Base-by-base conservation (phyloP, 2,329 filamentous ascomycete genomes). In the Pseudogymnoascus sp. region DNA sequence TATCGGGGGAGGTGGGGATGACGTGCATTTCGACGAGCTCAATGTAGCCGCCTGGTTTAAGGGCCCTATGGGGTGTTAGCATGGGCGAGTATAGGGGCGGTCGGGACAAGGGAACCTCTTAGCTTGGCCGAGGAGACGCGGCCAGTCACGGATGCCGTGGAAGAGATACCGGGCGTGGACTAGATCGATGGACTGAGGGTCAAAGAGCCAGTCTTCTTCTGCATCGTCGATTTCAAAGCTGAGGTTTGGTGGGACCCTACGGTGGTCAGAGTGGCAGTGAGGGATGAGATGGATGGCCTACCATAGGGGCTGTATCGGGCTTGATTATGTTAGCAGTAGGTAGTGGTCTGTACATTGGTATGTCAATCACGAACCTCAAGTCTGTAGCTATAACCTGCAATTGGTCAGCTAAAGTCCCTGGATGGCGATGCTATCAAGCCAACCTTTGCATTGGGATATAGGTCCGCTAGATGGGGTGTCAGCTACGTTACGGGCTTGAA, bases 191-290 rank as follows among this genome's bases (percentile, higher is more conserved):
- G 77, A 70, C 1, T 72, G 25, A 25, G 43, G 67, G 62, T 76
- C 77, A 2, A 22, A 54, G 28, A 76, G 69, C 79, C 79, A 82
- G 5, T 75, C 70, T 61, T 77, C 72, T 65, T 80, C 76, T 12
- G 77, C 72, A 64, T 81, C 79, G 63, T 81, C 78, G 12, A 81
- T 72, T 54, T 79, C 68, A 67, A 81, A 81, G 16, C 72, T 72
- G 28, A 79, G 71, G 63, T 81, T 81, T 16, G 77, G 75, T 22
- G 79, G 79, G 3, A 80, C 74, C 43, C 43, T 54, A n/a, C n/a
- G 47, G 1, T 32, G 47, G 28, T 54, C 32, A 54, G 28, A 14
- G 1, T 4, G 28, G 28, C 1, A 9, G 28, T 7, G 47, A 11
- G 25, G 5, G 25, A 32, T 25, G 28, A 32, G 8, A 12, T 6